phyloP scores from a whole-genome alignment of 106 monocot species.

The Alisma plantagoaquatica region DNA sequence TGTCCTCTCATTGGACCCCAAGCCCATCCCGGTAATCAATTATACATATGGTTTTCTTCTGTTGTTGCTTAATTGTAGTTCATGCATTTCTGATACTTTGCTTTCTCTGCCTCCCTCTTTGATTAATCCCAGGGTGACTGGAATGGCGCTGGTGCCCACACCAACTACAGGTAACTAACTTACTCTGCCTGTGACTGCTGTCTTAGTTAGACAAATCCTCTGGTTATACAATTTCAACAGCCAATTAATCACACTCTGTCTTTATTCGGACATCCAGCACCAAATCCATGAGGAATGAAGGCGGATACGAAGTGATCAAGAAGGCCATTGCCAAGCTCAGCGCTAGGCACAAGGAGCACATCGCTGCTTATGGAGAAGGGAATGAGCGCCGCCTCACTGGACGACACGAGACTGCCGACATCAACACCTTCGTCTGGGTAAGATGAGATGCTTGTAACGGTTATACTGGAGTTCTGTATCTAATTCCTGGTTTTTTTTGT shows the following conservation, averaged over 20 bases:
- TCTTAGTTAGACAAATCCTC: no score
- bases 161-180: conserved; percentile 54
- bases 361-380: conserved; percentile 76
- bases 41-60: no score
- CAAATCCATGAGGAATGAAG: conserved; percentile 50
- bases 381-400: conserved; percentile 88
- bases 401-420: conserved; percentile 68
- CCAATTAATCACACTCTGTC: no score
- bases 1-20: conserved; percentile 40
- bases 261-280: no score
- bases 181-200: no score
- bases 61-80: no score
- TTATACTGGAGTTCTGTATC: no score
- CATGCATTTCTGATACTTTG: no score
- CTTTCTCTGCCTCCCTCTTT: no score
- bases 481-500: background rate
- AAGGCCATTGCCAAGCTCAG: conserved; percentile 48
- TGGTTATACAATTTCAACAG: no score
- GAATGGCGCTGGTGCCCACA: conserved; percentile 59
- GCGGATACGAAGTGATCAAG: conserved; percentile 55
- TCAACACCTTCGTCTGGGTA: conserved; percentile 82
- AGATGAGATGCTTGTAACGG: no score
- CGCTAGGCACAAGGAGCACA: conserved; percentile 64
- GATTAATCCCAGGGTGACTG: conserved; percentile 38
- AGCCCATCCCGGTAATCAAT: conserved; percentile 44